Conservation (phyloP, 768 basidiomycete genomes). For the Cyclocybe aegerita region DNA sequence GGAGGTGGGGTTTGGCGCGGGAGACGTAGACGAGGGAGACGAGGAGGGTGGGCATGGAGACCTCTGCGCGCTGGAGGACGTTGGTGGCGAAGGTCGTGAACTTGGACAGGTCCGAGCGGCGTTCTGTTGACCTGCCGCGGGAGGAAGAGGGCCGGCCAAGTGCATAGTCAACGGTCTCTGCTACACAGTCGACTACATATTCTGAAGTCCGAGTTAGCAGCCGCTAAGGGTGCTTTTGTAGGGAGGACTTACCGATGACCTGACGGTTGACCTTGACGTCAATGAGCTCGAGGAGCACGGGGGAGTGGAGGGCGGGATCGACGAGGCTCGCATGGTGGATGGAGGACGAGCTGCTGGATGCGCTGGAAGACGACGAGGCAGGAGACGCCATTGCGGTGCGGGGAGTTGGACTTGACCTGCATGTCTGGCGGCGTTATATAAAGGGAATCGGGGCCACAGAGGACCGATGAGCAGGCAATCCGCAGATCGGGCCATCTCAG, state of each 20-base stretch:
- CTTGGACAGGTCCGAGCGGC: constrained; percentile 50
- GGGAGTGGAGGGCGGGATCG: constrained; percentile 60
- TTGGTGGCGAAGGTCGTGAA: constrained; percentile 68
- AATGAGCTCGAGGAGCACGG: constrained; percentile 67
- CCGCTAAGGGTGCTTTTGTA: neutral
- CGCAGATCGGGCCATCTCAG: constrained; percentile 14
- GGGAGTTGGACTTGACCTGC: constrained; percentile 13
- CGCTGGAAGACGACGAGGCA: constrained; percentile 25
- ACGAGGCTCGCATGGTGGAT: constrained; percentile 54
- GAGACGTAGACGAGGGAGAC: constrained; percentile 75
- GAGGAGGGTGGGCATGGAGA: constrained; percentile 67
- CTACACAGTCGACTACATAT: constrained; percentile 65
- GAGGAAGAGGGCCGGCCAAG: constrained; percentile 59
- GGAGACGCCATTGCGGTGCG: constrained; percentile 10
- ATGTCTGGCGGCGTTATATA: constrained; percentile 23
- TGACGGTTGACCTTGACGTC: constrained; percentile 60
- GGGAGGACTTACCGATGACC: constrained; percentile 57
- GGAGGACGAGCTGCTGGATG: constrained; percentile 22
- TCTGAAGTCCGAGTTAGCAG: constrained; percentile 38
- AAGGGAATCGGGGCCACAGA: constrained; percentile 25
- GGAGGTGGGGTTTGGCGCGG: constrained; percentile 74
- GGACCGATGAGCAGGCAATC: constrained; percentile 16
- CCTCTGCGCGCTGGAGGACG: constrained; percentile 72
- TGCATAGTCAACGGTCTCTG: constrained; percentile 75
- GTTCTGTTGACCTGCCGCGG: constrained; percentile 45